Evolutionary conservation across 208 protist species (phyloP), one percentile per base, ranked within the genome.

Genomic region (Acanthamoeba healyi): DNA sequence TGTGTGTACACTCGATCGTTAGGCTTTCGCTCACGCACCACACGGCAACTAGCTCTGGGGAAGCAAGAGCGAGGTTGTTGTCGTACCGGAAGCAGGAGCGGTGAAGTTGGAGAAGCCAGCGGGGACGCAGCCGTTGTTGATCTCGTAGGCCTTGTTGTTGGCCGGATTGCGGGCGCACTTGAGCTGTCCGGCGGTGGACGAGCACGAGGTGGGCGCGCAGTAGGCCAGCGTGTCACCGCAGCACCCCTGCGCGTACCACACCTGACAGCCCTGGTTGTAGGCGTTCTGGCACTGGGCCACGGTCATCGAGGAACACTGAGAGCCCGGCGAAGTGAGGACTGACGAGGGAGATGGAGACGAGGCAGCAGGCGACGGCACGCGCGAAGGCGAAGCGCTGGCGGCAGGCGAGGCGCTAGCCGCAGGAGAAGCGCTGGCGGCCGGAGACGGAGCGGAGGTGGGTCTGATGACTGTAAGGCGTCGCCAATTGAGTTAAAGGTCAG

Each of bases 261-360:
- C 70, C 36, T 79, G 70, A 12, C 70, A 79, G 70, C 70, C 70
- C 70, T 79, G 70, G 36, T 7, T 44, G 70, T 79, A 79, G 70
- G 70, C 70, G 22, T 79, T 79, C 70, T 79, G 70, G 70, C 70
- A 79, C 36, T 79, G 70, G 2, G 70, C 70, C 70, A 79, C 19
- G 17, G 70, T 79, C 70, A 79, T 79, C 40, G 70, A 0, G 22
- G 4, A 32, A 24, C 70, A 79, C 38, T 44, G 32, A 36, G 34
- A 26, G 22, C 14, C 36, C 3, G 38, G 22, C 1, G 34, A 38
- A 29, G 29, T 17, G 6, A 46, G 34, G n/a, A n/a, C n/a, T n/a
- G n/a, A n/a, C n/a, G n/a, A n/a, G n/a, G n/a, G n/a, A n/a, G n/a
- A n/a, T 26, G 17, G 15, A 1, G 70, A 36, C 10, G 70, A 38